Base-by-base conservation (phyloP, 1,139 yeast species). In the Lodderomyces parapsilosis region DNA sequence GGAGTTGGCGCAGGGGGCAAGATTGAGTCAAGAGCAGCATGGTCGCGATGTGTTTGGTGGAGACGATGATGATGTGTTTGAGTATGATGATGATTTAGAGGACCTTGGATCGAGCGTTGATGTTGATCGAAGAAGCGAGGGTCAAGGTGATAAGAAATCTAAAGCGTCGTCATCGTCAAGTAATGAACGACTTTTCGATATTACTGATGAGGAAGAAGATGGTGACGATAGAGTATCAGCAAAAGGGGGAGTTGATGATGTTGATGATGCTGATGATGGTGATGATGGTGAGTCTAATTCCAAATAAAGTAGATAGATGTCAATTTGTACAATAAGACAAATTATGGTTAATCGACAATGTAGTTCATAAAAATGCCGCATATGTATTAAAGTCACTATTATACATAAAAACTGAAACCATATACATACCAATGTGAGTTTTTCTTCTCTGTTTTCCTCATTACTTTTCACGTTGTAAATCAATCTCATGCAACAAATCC, bases 401-500 rank as follows among this genome's bases (percentile, higher is more conserved):
- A 25, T 37, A 24, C 39, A 36, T 3, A 36, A 9, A 24, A n/a
- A 23, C 10, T 24, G 15, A 13, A 36, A 23, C 14, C 6, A 20
- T 24, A 14, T 22, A 20, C 20, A 33, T 11, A 33, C 18, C 18
- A 14, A 9, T n/a, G 6, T 27, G n/a, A n/a, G n/a, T n/a, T n/a
- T 27, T 11, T 27, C 11, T 27, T 11, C 15, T 27, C 15, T 13
- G 6, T 11, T 27, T 27, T 27, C 15, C 15, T 27, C 17, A 3
- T 25, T 42, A 43, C 28, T 59, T 52, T 25, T 59, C 54, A 50
- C 66, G 70, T 43, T 72, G 78, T 38, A 72, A 58, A 56, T 78
- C 83, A 60, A 82, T 78, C 56, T 81, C 84, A 56, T 78, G 80
- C 43, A 83, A 67, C 49, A 83, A 66, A 39, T 78, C 80, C 38